Conservation (phyloP, 2,329 filamentous ascomycete species). For the Penicillium rolfsii region DNA sequence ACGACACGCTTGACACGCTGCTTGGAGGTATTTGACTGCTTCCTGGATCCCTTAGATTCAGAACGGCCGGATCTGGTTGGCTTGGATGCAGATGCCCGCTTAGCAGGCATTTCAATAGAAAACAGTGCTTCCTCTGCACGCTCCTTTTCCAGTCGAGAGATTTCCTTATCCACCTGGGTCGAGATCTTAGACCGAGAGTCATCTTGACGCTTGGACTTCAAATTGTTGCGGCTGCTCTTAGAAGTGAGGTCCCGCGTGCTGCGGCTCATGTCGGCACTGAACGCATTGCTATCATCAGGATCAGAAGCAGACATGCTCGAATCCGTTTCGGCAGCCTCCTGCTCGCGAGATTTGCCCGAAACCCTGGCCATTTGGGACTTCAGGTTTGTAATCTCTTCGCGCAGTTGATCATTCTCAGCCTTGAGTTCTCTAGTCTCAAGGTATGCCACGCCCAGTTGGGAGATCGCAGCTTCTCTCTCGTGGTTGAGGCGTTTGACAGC, state of each 20-base stretch:
- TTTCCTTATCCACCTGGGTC: conserved; percentile 42
- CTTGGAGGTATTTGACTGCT: conserved; percentile 43
- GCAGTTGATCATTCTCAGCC: conserved; percentile 43
- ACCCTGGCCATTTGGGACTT: conserved; percentile 40
- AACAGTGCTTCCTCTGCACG: conserved; percentile 45
- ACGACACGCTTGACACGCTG: conserved; percentile 45
- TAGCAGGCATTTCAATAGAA: conserved; percentile 38
- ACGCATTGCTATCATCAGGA: conserved; percentile 36
- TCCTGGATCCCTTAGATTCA: conserved; percentile 32
- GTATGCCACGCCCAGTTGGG: conserved; percentile 60
- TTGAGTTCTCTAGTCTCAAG: conserved; percentile 54
- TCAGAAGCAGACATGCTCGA: conserved; percentile 32
- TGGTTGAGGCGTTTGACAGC: conserved; percentile 58
- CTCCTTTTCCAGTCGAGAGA: conserved; percentile 42
- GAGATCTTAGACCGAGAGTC: conserved; percentile 38
- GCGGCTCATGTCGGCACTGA: conserved; percentile 36
- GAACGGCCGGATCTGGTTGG: conserved; percentile 25
- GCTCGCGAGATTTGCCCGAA: conserved; percentile 29
- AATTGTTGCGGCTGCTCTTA: conserved; percentile 35
- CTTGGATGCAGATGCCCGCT: conserved; percentile 29
- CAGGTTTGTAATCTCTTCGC: conserved; percentile 45
- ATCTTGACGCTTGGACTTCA: conserved; percentile 31
- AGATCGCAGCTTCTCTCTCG: conserved; percentile 62
- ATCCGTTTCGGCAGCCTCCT: conserved; percentile 35
- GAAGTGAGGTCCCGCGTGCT: conserved; percentile 35